Evolutionary conservation across 2,329 filamentous ascomycete species (phyloP).

Genomic region (Verticillium isaacii): DNA sequence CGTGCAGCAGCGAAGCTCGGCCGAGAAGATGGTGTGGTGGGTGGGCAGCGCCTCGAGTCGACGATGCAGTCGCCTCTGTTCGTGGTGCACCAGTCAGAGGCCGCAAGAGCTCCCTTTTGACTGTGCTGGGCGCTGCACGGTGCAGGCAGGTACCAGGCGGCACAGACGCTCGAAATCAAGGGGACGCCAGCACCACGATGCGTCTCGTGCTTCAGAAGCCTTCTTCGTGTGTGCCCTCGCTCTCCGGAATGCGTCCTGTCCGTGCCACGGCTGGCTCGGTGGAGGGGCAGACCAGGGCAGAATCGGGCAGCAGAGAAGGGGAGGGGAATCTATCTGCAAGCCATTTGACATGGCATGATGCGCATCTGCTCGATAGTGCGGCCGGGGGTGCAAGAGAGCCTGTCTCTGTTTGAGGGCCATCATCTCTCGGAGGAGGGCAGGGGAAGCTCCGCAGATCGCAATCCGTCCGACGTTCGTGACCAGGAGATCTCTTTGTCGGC

Average conservation of each 20-base stretch:
- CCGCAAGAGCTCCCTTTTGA: not conserved
- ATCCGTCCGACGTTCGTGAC: not conserved
- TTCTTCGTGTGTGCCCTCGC: slow-evolving; percentile 2
- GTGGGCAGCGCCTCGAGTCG: not conserved
- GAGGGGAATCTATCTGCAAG: not conserved
- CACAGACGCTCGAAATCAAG: not conserved
- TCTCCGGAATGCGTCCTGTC: not conserved
- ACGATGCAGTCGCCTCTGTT: slow-evolving; percentile 2
- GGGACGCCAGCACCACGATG: not conserved
- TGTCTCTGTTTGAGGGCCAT: not conserved
- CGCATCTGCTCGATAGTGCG: not conserved
- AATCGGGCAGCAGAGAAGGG: not conserved
- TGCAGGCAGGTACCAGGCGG: slow-evolving; percentile 5
- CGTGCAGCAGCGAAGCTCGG: slow-evolving; percentile 7
- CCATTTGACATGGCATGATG: not conserved
- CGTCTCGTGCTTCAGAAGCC: slow-evolving; percentile 2
- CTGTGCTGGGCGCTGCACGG: slow-evolving; percentile 7
- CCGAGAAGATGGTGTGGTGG: slow-evolving; percentile 11
- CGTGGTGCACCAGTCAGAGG: slow-evolving; percentile 2
- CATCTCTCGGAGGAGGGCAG: not conserved
- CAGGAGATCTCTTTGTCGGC: not conserved
- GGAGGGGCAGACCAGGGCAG: not conserved
- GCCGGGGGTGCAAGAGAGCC: not conserved
- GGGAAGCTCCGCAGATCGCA: not conserved
- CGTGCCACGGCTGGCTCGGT: not conserved